These are phyloP conservation scores for Sisymbrium irio DNA, from an alignment of 345 rosid species.

Conservation along the genomic window DNA sequence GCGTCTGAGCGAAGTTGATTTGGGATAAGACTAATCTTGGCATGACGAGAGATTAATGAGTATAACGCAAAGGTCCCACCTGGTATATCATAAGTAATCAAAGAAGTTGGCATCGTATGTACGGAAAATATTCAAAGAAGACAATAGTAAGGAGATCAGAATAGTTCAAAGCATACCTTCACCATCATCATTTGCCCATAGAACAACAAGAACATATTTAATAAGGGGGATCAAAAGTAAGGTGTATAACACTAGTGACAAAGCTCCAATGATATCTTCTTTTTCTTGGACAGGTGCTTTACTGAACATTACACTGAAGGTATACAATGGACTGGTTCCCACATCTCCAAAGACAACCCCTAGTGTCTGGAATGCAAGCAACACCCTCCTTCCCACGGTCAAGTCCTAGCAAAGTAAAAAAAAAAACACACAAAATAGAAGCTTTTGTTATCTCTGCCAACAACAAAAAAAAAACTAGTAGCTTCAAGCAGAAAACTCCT, in stretches of 20 bases:
- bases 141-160: background rate
- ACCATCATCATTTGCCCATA: conserved; percentile 98
- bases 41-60: conserved; percentile 93
- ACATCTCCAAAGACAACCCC: conserved; percentile 99
- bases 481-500: background rate
- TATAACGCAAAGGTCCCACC: conserved; percentile 99
- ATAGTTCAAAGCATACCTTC: conserved; percentile 61
- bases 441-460: background rate
- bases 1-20: conserved; percentile 97
- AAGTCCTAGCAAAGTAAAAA: conserved; percentile 52
- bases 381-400: conserved; percentile 67
- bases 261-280: conserved; percentile 93
- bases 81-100: conserved; percentile 28
- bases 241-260: conserved; percentile 84
- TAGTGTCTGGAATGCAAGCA: conserved; percentile 88
- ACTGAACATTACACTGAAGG: conserved; percentile 90
- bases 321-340: conserved; percentile 96
- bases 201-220: conserved; percentile 93
- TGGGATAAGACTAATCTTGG: conserved; percentile 94
- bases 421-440: conserved; percentile 19
- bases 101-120: background rate
- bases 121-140: background rate
- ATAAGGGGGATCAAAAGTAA: conserved; percentile 84
- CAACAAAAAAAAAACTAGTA: background rate
- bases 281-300: conserved; percentile 76